phyloP scores from a whole-genome alignment of 1,284 basidiomycete genomes.

The Microbotryum violaceum region DNA sequence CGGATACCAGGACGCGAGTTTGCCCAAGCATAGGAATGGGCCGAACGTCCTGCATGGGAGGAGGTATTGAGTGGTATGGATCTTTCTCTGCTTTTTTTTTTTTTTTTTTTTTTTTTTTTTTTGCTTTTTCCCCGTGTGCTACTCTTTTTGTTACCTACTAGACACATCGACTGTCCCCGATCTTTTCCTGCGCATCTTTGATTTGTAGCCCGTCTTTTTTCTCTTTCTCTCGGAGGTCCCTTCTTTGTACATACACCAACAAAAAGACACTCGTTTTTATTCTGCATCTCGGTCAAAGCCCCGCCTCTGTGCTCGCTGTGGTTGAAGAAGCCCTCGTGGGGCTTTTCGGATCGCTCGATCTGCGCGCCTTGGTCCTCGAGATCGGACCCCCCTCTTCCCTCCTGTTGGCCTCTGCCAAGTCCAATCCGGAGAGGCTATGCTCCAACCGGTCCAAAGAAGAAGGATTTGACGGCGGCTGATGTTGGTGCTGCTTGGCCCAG shows the following conservation, averaged over 20 bases:
- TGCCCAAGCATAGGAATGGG: no score
- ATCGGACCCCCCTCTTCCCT: conserved; percentile 17
- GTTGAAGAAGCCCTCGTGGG: neutral
- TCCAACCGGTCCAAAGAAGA: neutral
- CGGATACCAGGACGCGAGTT: no score
- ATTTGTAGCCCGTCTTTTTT: neutral
- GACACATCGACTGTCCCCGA: neutral
- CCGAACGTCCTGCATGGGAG: no score
- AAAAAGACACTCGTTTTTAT: neutral
- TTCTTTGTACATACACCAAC: no score
- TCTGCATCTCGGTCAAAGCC: neutral
- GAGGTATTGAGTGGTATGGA: no score
- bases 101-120: no score
- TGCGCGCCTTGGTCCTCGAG: conserved; percentile 14
- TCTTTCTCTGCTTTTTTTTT: no score
- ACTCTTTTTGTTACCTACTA: neutral
- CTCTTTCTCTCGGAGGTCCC: neutral
- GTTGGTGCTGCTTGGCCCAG: conserved; percentile 1
- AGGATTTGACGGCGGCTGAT: no score
- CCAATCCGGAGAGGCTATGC: neutral
- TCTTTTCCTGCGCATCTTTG: neutral
- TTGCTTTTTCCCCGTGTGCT: no score
- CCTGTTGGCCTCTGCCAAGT: neutral
- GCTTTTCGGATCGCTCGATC: neutral
- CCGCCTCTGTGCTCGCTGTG: neutral